Base-by-base conservation (phyloP, 768 basidiomycete species). In the Neoboletus subvelutipes region DNA sequence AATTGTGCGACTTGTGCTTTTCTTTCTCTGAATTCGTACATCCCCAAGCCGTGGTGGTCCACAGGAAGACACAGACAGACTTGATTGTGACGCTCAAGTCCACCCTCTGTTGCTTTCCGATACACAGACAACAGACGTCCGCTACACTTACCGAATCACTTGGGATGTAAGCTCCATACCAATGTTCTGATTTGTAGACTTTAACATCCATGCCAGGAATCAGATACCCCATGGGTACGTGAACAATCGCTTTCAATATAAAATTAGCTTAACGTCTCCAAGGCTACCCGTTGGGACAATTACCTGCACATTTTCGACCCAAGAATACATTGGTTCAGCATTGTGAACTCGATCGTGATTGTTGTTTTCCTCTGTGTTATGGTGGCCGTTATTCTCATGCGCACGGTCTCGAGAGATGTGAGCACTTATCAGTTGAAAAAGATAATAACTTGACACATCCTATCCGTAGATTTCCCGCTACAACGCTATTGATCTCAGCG, bases 241-340 rank as follows among this genome's bases (percentile, higher is more conserved):
- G 4, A 37, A 39, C 54, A 40, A 33, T 2, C 10, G 2, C 12
- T 26, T 51, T 54, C 28, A 20, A 50, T 20, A 17, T 26, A 22
- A 37, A 40, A 17, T 46, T 50, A 28, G 34, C 26, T 47, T 64
- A 10, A 70, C 68, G 0, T 63, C 45, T 54, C 20, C 17, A 74
- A 93, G 92, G 95, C 94, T 5, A 92, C 94, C 4, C 81, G 96
- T 50, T 98, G 96, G 95, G 96, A 98, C 69, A 89, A 88, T 65
- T 98, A 98, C 69, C 83, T 98, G 20, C 92, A 94, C 64, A 89
- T 96, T 51, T 91, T 94, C 63, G 93, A 95, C 66, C 93, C 92
- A 45, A 84, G 86, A 50, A 97, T 98, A 56, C 96, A 98, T 73
- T 96, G 94, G 92, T 94, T 98, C 76, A 92, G 90, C 64, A 79